Evolutionary conservation across 768 basidiomycete genomes (phyloP), one percentile per base, ranked within the genome.

Genomic region (Suillus hirtellus): DNA sequence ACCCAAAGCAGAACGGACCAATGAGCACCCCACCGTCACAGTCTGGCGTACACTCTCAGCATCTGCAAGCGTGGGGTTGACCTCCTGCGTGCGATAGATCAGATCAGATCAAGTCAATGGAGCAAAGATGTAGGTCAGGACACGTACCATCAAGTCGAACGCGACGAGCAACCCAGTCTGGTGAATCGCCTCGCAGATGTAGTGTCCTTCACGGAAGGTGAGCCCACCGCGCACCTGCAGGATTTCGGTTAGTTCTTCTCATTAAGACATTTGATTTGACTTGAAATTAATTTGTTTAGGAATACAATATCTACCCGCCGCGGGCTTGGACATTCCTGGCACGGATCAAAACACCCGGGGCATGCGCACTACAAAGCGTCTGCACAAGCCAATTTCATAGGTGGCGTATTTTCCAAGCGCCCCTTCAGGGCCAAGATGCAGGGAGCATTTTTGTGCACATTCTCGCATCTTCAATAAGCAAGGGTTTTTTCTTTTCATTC

Each of bases 181-280:
- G 65, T 87, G 87, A 49, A 99, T 85, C 6, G 92, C 89, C 77
- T 98, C 95, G 67, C 92, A 95, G 70, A 96, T 95, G 75, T 96
- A 98, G 77, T 98, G 97, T n/a, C 96, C 96, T 73, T 99, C 97
- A 67, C 97, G 82, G 80, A 99, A 99, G 24, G 93, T 95, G 65
- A 99, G 79, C 12, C 97, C 97, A 2, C 97, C 97, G 69, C 96
- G 90, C 27, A 96, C 93, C 86, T 90, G 63, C 15, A 4, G 10
- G 0, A 34, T 43, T 6, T 27, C 62, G 46, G 52, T 60, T 46
- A 43, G 43, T 55, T 42, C 52, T 58, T 54, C 50, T 10, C 42
- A 19, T 53, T 53, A 3, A 61, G 24, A 60, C 62, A 27, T 64
- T 66, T 66, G 1, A 38, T 55, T 14, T 55, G 60, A 34, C 17